Percentiles rank a stretch among this genome's conserved stretches.
These are phyloP conservation scores for Aegilops tauschii DNA, from an alignment of 176 grass and related monocot species.

Conservation along the genomic window DNA sequence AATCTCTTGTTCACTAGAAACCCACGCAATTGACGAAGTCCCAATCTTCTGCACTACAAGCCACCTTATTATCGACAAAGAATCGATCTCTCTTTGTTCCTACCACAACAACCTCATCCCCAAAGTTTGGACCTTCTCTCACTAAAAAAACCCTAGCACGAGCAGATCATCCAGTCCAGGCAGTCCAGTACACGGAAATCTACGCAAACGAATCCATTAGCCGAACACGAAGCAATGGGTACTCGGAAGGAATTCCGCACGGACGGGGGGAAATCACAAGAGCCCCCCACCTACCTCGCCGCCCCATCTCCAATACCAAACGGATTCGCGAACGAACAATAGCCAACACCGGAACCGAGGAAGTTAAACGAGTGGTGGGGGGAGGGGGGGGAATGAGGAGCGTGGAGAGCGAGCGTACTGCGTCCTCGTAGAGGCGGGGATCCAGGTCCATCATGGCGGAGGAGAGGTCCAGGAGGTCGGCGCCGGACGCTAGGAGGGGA, in stretches of 20 bases:
- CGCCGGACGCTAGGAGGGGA: slow-evolving; percentile 20
- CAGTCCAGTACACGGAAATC: background rate
- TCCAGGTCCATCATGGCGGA: slow-evolving; percentile 76
- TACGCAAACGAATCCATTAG: background rate
- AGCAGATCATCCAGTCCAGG: background rate
- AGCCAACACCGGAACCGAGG: background rate
- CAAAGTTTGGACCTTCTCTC: background rate
- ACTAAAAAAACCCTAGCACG: slow-evolving; percentile 19
- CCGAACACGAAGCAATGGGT: background rate
- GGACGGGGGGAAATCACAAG: background rate
- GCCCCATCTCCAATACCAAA: background rate
- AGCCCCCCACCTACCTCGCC: background rate
- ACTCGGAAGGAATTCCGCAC: background rate
- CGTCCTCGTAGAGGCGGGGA: slow-evolving; percentile 72
- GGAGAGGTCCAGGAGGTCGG: slow-evolving; percentile 2
- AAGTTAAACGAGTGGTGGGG: background rate
- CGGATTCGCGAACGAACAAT: background rate
- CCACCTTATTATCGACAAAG: background rate
- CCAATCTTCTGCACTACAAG: background rate
- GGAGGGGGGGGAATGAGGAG: background rate
- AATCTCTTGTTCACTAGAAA: background rate
- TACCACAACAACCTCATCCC: background rate
- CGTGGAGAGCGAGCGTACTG: slow-evolving; percentile 40
- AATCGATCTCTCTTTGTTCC: background rate
- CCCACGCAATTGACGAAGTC: background rate